A percentile compares a stretch with the other conserved stretches of the same genome.
phyloP scores from a whole-genome alignment of 305 asterid species.

The Fraxinus floribunda region DNA sequence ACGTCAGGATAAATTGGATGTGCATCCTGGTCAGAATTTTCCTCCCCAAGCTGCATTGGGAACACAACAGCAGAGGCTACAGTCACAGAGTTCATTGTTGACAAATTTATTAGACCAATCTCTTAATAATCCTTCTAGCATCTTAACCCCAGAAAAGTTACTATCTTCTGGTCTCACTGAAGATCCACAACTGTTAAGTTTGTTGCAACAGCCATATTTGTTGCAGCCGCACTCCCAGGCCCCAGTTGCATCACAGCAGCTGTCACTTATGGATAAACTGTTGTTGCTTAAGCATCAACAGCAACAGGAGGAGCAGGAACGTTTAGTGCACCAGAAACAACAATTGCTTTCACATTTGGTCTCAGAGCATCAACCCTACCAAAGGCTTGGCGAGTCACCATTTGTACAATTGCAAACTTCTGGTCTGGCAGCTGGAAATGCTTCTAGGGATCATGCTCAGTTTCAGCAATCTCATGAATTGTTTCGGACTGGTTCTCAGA shows the following conservation, averaged over 20 bases:
- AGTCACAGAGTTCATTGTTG: conserved; percentile 46
- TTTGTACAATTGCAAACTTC: conserved; percentile 43
- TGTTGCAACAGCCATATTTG: conserved; percentile 65
- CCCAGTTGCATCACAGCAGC: conserved; percentile 58
- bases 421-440: conserved; percentile 44
- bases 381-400: conserved; percentile 44
- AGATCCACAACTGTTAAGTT: conserved; percentile 61
- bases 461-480: conserved; percentile 45
- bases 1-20: conserved; percentile 55
- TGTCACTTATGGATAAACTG: conserved; percentile 53
- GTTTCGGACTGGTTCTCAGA: conserved; percentile 41
- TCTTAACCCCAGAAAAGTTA: conserved; percentile 49
- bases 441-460: conserved; percentile 41
- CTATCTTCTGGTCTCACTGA: conserved; percentile 50
- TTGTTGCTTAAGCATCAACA: conserved; percentile 63
- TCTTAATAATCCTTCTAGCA: conserved; percentile 43
- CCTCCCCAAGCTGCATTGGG: conserved; percentile 60
- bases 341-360: conserved; percentile 63
- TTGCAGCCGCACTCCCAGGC: conserved; percentile 59
- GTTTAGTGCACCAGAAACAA: conserved; percentile 54
- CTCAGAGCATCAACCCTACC: conserved; percentile 49
- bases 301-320: conserved; percentile 64
- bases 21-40: conserved; percentile 44
- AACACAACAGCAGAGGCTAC: conserved; percentile 55
- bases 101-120: conserved; percentile 44